Base-by-base conservation (phyloP, 208 protist genomes). In the Angomonas desouzai region DNA sequence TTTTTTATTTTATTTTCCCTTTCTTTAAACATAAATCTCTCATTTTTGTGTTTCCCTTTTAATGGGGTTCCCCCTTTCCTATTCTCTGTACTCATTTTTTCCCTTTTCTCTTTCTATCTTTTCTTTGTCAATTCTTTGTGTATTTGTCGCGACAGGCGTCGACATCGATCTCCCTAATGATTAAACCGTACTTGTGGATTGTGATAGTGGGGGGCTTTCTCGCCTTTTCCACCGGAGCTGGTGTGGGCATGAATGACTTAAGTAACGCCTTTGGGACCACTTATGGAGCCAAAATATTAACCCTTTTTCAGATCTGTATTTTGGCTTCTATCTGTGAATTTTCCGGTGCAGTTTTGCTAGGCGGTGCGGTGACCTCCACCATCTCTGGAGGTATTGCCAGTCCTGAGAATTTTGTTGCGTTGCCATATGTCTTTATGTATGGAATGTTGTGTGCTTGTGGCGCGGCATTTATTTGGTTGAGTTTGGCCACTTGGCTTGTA, bases 191-290 rank as follows among this genome's bases (percentile, higher is more conserved):
- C 56, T 40, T 91, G 23, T 96, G 89, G 86, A 92, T 96, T 47
- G 68, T 78, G 18, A 53, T 92, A 22, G 69, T 91, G n/a, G 81
- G 83, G 40, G 74, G 74, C 57, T 84, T 96, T 27, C 62, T 93
- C 7, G 69, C 84, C 1, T 93, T 96, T 66, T 62, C 92, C 43
- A 85, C 73, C 3, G 85, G 81, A 22, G 74, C 76, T n/a, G 87
- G 87, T 48, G 83, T 94, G 3, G 93, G 90, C 16, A 91, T 91
- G 72, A 97, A 97, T 51, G 93, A 97, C 69, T 76, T 97, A 22
- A 87, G 79, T 62, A 97, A 97, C 66, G 83, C 90, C 58, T 95
- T 97, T 70, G 93, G 82, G 16, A 95, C 93, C 11, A 89, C 81
- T 28, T 92, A 96, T 61, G 88, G 87, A 29, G 65, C 85, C 10